phyloP scores from a whole-genome alignment of 306 rosid species.

The Castanospermum australe region DNA sequence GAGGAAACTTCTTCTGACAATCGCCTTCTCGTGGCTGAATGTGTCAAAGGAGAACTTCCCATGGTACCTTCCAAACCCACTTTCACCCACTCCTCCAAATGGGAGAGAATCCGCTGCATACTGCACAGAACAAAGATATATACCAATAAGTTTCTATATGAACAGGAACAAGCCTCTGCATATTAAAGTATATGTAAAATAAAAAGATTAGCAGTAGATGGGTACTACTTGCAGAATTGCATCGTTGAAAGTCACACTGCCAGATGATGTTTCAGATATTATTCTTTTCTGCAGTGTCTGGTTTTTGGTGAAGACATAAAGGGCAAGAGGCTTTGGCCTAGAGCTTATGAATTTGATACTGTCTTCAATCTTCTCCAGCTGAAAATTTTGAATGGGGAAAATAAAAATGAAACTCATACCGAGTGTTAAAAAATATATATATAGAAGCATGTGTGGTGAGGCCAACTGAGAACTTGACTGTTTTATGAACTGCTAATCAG shows the following conservation, averaged over 20 bases:
- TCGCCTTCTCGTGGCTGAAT: constrained; percentile 68
- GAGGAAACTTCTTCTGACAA: constrained; percentile 55
- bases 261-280: constrained; percentile 76
- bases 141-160: background rate
- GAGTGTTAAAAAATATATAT: background rate
- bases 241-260: constrained; percentile 65
- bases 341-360: constrained; percentile 60
- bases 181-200: background rate
- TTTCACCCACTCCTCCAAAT: constrained; percentile 83
- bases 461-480: background rate
- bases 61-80: constrained; percentile 83
- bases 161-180: background rate
- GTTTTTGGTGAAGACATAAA: constrained; percentile 74
- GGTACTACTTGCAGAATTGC: constrained; percentile 57
- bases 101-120: constrained; percentile 73
- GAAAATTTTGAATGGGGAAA: background rate
- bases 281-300: constrained; percentile 53
- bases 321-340: constrained; percentile 73
- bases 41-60: constrained; percentile 85
- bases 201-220: background rate
- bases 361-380: constrained; percentile 77
- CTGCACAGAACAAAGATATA: constrained; percentile 34
- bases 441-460: background rate
- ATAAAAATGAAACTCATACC: background rate
- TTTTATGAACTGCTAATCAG: background rate